Evolutionary conservation across 345 rosid species (phyloP), one percentile per base, ranked within the genome.

Genomic region (Abelmoschus esculentus): DNA sequence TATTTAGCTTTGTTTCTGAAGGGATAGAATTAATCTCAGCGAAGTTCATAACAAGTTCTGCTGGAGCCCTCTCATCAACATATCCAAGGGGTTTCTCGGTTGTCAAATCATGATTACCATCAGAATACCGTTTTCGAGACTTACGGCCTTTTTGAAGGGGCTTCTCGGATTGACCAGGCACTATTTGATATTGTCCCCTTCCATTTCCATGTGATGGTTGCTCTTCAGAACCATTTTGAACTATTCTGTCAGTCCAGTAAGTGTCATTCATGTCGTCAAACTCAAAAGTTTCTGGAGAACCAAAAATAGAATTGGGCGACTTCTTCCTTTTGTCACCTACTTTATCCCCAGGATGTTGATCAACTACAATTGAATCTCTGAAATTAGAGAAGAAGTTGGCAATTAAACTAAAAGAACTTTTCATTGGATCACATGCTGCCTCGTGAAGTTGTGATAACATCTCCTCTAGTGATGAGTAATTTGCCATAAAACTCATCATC

Each of bases 201-300:
- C 72, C 73, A 72, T 77, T 85, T 61, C 74, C 82, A 40, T 79
- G 77, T 26, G 80, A 36, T 72, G 83, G 86, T 52, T 88, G 90
- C 88, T 88, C 97, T 74, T 86, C 96, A 46, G 87, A 84, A 53
- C 96, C 95, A 83, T 93, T 91, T 74, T 88, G 85, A 50, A 93
- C 84, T 69, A 91, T 83, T 71, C 89, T 84, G 83, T 91, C 96
- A 47, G 95, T 93, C 98, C 98, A 93, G 63, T 91, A 93, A 64
- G 97, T 89, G 78, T 93, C 98, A 54, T 79, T 88, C 92, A 83
- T 84, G 77, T 93, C 97, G 76, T 89, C 98, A 74, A 91, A 93
- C 78, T 91, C 97, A 74, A 89, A 93, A 73, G 97, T 84, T 80
- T 86, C 95, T 1, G 96, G 79, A 70, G 80, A 78, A 65, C 82